Evolutionary conservation across 2,329 filamentous ascomycete genomes (phyloP), one percentile per base, ranked within the genome.

Genomic region (Fusarium sp.): DNA sequence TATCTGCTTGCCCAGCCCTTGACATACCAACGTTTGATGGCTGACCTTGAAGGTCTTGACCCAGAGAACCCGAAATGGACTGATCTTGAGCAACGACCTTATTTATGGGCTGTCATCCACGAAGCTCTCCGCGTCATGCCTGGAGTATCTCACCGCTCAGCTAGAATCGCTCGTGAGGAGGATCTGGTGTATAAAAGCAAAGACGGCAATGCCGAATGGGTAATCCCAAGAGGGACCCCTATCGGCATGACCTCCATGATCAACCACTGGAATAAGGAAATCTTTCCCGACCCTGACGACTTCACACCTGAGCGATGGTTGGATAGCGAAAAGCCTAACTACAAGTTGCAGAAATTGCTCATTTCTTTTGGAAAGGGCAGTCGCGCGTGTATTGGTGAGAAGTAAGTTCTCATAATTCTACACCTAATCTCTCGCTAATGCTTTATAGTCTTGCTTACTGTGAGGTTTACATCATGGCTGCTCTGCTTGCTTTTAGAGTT

Each of bases 91-190:
- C 70, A 73, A 44, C 71, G 77, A 0, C 77, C 80, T 0, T 82
- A 81, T 46, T 68, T 82, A 1, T 70, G 74, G 33, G 79, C 77
- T 4, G 76, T 81, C 4, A 72, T 82, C 13, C 75, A 78, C 22
- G 80, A 82, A 48, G 72, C 75, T 1, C 54, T 82, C 7, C 77
- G 80, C 1, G 56, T 79, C 50, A 74, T 74, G 68, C 74, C 73
- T 3, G 77, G 76, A 9, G 74, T 78, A 8, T 72, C 73, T 4
- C 67, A 68, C 20, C 65, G 72, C 0, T 74, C 71, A 7, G 70
- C 50, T 30, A 59, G 73, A 13, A 65, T 75, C 35, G 71, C 73
- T 2, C 66, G 69, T 0, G 47, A 66, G 9, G 73, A 79, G 28
- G 73, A 76, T 15, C 49, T 79, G 4, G 22, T 74, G 1, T 77